Evolutionary conservation across 2,329 filamentous ascomycete genomes (phyloP).

Genomic region (Microascus cirrosus): DNA sequence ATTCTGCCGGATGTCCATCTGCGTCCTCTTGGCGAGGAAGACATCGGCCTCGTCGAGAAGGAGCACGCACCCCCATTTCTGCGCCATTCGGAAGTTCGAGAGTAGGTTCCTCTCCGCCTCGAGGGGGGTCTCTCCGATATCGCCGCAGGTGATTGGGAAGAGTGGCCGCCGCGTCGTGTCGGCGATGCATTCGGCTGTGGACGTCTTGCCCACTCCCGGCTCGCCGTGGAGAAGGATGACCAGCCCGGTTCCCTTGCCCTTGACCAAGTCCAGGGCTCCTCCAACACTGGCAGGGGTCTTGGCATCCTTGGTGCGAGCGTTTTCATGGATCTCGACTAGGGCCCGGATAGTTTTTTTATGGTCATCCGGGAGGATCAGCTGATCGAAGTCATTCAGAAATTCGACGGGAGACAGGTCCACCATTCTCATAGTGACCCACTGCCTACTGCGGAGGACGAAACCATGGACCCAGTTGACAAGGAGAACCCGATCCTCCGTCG

Average conservation of each 20-base stretch:
- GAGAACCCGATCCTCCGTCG: conserved; percentile 1
- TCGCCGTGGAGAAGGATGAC: conserved; percentile 63
- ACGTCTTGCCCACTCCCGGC: conserved; percentile 34
- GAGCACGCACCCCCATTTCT: conserved; percentile 14
- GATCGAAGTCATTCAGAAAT: conserved; percentile 8
- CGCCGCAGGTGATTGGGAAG: conserved; percentile 74
- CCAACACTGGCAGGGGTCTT: background rate
- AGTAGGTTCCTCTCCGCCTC: conserved; percentile 67
- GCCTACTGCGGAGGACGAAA: conserved; percentile 6
- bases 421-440: conserved; percentile 7
- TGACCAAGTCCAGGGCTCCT: conserved; percentile 49
- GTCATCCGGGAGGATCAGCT: conserved; percentile 7
- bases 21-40: conserved; percentile 10
- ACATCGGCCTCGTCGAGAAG: conserved; percentile 12
- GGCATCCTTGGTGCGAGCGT: background rate
- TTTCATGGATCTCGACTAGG: conserved; percentile 10
- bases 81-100: conserved; percentile 43
- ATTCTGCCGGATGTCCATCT: conserved; percentile 12
- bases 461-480: conserved; percentile 5
- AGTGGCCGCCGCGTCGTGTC: conserved; percentile 71
- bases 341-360: conserved; percentile 7
- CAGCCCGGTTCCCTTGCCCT: conserved; percentile 78
- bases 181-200: conserved; percentile 50
- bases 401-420: conserved; percentile 2
- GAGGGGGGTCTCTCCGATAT: conserved; percentile 27